These are phyloP conservation scores for Agastache rugosa DNA, from an alignment of 257 asterid species.

Conservation along the genomic window DNA sequence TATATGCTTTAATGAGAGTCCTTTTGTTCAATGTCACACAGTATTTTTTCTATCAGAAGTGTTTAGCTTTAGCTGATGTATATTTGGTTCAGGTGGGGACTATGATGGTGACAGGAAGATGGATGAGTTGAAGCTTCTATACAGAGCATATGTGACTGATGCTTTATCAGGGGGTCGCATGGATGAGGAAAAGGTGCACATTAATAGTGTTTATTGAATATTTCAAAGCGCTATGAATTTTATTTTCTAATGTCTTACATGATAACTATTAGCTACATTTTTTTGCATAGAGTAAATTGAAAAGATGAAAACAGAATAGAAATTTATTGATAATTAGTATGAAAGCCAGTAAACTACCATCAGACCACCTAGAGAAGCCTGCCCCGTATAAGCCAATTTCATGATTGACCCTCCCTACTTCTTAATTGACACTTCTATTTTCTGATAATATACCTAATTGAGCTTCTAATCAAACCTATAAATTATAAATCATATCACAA, in stretches of 20 bases:
- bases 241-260: neutral
- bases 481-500: too few relatives aligned
- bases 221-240: neutral
- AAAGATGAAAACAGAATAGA: neutral
- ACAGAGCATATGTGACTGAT: conserved; percentile 70
- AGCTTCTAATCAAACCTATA: too few relatives aligned
- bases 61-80: conserved; percentile 34
- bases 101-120: conserved; percentile 78
- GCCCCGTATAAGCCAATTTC: neutral
- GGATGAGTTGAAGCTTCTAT: conserved; percentile 85
- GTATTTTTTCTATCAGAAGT: conserved; percentile 23
- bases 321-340: neutral
- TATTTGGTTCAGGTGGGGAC: conserved; percentile 70
- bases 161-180: conserved; percentile 82
- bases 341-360: neutral
- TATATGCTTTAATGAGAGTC: conserved; percentile 24
- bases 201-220: neutral
- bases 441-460: too few relatives aligned
- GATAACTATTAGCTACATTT: neutral
- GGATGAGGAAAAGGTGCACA: conserved; percentile 86
- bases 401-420: neutral
- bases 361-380: neutral
- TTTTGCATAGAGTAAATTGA: neutral
- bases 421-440: too few relatives aligned
- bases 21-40: conserved; percentile 6